phyloP scores from a whole-genome alignment of 345 rosid species.

The Conringia planisiliqua region DNA sequence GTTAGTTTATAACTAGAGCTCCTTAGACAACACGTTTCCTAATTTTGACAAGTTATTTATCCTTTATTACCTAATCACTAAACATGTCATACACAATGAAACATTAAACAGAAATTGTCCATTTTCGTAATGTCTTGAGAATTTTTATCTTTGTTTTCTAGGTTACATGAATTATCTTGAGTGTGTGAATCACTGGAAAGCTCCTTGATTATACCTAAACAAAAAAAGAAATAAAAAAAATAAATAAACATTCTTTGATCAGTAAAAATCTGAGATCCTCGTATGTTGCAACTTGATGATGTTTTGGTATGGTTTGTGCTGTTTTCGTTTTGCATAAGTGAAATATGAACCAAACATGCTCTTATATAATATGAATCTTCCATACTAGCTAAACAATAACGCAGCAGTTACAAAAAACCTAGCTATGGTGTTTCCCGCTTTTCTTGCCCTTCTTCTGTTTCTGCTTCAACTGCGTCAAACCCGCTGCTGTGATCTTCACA shows the following conservation, averaged over 20 bases:
- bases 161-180: too few species aligned
- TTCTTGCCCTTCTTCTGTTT: conserved; percentile 94
- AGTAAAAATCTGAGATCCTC: neutral
- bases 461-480: conserved; percentile 91
- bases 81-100: too few species aligned
- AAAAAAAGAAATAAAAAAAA: too few species aligned
- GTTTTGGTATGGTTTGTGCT: neutral
- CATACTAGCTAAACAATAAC: neutral
- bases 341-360: neutral
- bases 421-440: conserved; percentile 36
- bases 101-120: too few species aligned
- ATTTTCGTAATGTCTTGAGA: too few species aligned
- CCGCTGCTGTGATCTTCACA: conserved; percentile 86
- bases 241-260: neutral
- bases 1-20: too few species aligned
- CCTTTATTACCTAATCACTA: too few species aligned
- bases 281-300: neutral
- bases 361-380: neutral
- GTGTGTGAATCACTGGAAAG: too few species aligned
- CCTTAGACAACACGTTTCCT: too few species aligned
- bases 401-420: neutral
- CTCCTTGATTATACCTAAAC: too few species aligned
- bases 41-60: too few species aligned
- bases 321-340: neutral
- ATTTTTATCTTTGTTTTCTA: too few species aligned